Evolutionary conservation across 139 green algal genomes (phyloP).

Genomic region (Chlamydomonas urium): DNA sequence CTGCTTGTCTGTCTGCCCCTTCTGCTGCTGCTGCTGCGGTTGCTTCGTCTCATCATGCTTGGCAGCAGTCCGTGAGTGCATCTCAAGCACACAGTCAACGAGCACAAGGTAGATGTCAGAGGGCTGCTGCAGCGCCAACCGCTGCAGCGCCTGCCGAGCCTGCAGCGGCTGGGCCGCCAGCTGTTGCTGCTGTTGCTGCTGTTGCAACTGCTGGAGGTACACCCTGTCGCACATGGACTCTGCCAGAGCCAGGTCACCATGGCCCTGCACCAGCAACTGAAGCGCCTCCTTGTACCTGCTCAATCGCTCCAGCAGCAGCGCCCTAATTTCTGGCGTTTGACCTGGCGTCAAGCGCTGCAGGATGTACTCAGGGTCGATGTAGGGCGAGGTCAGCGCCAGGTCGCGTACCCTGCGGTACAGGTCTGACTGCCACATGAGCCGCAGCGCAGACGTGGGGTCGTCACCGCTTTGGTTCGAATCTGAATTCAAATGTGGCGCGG

Average conservation of each 20-base stretch:
- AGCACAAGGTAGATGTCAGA: slow-evolving; percentile 28
- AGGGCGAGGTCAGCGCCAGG: slow-evolving; percentile 53
- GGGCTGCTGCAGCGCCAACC: not conserved
- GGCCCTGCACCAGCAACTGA: slow-evolving; percentile 44
- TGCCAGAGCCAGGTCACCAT: slow-evolving; percentile 33
- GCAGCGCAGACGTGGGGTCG: not conserved
- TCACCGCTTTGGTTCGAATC: not conserved
- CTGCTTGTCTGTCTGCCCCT: too few species aligned
- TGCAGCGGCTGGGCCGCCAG: too few species aligned
- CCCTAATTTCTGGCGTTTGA: slow-evolving; percentile 46
- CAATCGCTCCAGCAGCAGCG: slow-evolving; percentile 56
- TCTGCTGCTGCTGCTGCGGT: too few species aligned
- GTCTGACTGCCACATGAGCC: not conserved
- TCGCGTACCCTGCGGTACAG: slow-evolving; percentile 51
- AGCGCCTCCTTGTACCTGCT: slow-evolving; percentile 55
- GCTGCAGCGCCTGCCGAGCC: not conserved
- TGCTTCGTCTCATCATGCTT: too few species aligned
- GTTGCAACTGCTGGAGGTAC: too few species aligned
- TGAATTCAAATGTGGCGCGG: too few species aligned
- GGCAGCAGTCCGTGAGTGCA: too few species aligned
- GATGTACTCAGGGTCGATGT: slow-evolving; percentile 65
- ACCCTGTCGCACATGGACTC: slow-evolving; percentile 56
- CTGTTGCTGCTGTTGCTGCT: too few species aligned
- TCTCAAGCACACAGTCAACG: slow-evolving; percentile 10
- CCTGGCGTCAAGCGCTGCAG: slow-evolving; percentile 33